phyloP scores from a whole-genome alignment of 1,284 basidiomycete species.

The Filobasidium uniguttulatum region DNA sequence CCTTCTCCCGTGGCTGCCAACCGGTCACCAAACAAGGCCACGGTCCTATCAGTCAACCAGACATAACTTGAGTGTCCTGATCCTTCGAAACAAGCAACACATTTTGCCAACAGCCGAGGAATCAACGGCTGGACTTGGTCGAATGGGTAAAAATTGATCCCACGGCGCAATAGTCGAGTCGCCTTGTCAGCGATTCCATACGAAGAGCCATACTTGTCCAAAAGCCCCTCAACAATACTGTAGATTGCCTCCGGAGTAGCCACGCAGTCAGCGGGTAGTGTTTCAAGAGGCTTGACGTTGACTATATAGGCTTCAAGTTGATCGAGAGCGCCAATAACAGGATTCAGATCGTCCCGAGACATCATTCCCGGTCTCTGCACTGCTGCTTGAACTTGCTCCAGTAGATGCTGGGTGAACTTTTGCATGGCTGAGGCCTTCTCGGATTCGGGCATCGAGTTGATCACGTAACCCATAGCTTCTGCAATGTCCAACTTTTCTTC shows the following conservation, averaged over 20 bases:
- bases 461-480: constrained; percentile 89
- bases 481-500: constrained; percentile 85
- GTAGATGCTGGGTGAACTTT: constrained; percentile 55
- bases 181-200: constrained; percentile 71
- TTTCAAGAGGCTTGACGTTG: constrained; percentile 63
- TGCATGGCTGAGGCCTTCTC: constrained; percentile 70
- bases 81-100: constrained; percentile 63
- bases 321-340: constrained; percentile 60
- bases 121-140: constrained; percentile 52
- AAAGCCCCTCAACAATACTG: constrained; percentile 64
- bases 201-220: constrained; percentile 64
- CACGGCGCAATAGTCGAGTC: constrained; percentile 76
- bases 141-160: constrained; percentile 64
- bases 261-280: constrained; percentile 64
- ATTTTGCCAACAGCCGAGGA: constrained; percentile 55
- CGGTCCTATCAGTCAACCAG: constrained; percentile 83
- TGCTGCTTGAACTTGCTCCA: constrained; percentile 39
- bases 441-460: constrained; percentile 72
- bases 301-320: constrained; percentile 77
- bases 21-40: constrained; percentile 60
- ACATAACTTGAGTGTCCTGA: constrained; percentile 78
- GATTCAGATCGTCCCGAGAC: constrained; percentile 50
- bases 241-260: constrained; percentile 70
- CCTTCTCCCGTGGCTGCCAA: no score
- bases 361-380: constrained; percentile 30